Evolutionary conservation across 2,329 filamentous ascomycete species (phyloP), one percentile per base, ranked within the genome.

Genomic region (Proliferodiscus dingleyae): DNA sequence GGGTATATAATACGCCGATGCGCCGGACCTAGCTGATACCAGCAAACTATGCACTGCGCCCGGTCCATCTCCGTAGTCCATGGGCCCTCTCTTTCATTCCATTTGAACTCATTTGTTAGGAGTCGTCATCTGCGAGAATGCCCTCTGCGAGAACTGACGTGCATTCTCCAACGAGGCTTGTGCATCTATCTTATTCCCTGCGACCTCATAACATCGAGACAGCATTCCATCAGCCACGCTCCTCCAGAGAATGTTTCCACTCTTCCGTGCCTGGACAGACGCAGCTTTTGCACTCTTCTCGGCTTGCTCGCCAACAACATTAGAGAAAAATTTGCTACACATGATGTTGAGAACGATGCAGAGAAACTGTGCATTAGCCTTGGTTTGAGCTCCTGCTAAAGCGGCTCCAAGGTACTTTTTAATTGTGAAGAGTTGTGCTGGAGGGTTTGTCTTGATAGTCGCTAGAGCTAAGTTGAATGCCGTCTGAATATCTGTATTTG

Each of bases 311-410:
- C 89, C 89, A 90, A 96, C 59, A 4, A 62, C 55, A 39, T 57
- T 57, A 5, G 46, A 47, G 44, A 64, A 65, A 43, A 95, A 85
- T 41, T 82, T 79, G 60, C 78, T 81, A 42, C 86, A 85, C 85
- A 96, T 94, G 53, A 93, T 83, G 55, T 83, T 89, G 48, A 96
- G 78, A 5, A 85, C 83, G 53, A 96, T 85, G 38, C 83, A 83
- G n/a, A 89, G 76, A 43, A 90, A 84, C 53, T 94, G 86, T 23
- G 80, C 80, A 62, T 95, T 95, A 44, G 74, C 73, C 7, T 85
- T 81, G 6, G 72, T 71, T 53, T 84, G 83, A 10, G 87, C 83
- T 2, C 81, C 79, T 30, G 77, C 75, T 33, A 95, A 75, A 2
- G 89, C 85, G 30, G 75, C 73, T 50, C 87, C 81, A 43, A 96